These are phyloP conservation scores for Purshia tridentata DNA, from an alignment of 306 rosid species.

Conservation along the genomic window DNA sequence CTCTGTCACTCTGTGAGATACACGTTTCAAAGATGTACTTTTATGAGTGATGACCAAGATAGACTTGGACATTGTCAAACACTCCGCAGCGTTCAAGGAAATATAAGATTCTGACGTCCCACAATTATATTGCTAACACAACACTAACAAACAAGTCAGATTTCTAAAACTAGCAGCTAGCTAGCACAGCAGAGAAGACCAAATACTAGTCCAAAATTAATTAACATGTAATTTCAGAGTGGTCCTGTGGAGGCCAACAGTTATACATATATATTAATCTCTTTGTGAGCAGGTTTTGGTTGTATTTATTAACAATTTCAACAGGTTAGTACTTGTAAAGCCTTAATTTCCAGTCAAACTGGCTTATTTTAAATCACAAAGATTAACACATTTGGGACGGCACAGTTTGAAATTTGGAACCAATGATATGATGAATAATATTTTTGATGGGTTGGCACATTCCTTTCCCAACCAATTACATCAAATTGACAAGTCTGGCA, in stretches of 20 bases:
- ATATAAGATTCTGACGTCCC: not conserved
- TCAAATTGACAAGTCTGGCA: not conserved
- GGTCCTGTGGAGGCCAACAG: not conserved
- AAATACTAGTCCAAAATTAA: not conserved
- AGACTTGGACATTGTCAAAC: not conserved
- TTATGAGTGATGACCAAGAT: not conserved
- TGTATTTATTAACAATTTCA: not conserved
- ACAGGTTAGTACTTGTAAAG: not conserved
- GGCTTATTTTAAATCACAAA: not conserved
- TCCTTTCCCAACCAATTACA: no score
- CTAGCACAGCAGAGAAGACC: not conserved
- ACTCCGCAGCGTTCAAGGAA: not conserved
- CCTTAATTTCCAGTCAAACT: not conserved
- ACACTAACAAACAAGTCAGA: not conserved
- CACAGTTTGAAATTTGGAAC: conserved; percentile 1
- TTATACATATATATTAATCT: not conserved
- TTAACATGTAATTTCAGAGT: not conserved
- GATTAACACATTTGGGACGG: not conserved
- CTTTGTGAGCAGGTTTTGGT: not conserved
- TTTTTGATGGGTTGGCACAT: not conserved
- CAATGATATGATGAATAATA: not conserved
- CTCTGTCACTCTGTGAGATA: not conserved
- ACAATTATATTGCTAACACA: not conserved
- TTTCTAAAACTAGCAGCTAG: not conserved
- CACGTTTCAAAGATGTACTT: not conserved